Evolutionary conservation across 768 basidiomycete species (phyloP).

Genomic region (Termitomyces heimii): DNA sequence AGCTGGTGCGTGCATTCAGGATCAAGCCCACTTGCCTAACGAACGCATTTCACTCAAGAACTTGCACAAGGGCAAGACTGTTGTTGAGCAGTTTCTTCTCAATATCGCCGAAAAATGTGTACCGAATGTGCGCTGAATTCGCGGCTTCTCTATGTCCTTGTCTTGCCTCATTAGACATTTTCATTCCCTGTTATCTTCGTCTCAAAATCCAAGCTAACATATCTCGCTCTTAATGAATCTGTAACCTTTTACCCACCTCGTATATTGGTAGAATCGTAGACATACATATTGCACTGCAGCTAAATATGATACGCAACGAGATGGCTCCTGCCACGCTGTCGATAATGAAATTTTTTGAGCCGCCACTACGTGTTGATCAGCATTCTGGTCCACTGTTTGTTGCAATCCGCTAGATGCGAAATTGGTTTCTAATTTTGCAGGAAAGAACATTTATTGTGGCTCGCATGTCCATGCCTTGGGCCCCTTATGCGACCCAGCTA

Average conservation of each 20-base stretch:
- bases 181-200: neutral
- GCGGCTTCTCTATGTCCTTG: neutral
- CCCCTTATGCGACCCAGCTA: too few species aligned
- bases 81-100: slow-evolving; percentile 67
- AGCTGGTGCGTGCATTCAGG: slow-evolving; percentile 34
- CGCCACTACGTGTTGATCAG: too few species aligned
- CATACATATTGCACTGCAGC: neutral
- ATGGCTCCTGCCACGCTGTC: neutral
- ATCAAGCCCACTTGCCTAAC: slow-evolving; percentile 90
- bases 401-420: too few species aligned
- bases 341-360: neutral
- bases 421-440: too few species aligned
- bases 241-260: neutral
- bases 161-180: neutral
- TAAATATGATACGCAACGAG: neutral
- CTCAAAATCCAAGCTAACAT: neutral
- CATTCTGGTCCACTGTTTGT: too few species aligned
- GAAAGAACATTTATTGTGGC: too few species aligned
- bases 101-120: slow-evolving; percentile 36
- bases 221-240: neutral
- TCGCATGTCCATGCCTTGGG: too few species aligned
- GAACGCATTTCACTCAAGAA: slow-evolving; percentile 87
- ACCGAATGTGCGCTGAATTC: neutral
- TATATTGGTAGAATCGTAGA: neutral
- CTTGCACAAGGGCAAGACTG: slow-evolving; percentile 69